Percentiles rank a stretch among this genome's conserved stretches.
These are phyloP conservation scores for Neurospora sp. DNA, from an alignment of 495 filamentous ascomycete species.

Conservation along the genomic window DNA sequence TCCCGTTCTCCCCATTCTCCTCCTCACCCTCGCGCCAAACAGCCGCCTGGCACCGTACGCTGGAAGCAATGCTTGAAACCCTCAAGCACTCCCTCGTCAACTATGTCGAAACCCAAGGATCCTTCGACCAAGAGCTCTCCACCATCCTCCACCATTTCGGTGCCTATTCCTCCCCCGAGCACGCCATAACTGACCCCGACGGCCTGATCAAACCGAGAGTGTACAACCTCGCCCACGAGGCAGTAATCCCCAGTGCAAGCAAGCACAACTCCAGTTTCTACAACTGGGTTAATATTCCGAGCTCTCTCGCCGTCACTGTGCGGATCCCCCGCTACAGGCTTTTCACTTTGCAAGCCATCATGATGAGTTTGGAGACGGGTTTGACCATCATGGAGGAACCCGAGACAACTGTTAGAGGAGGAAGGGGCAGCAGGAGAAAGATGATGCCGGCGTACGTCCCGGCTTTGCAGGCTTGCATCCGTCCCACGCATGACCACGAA, in stretches of 20 bases:
- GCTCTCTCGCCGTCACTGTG: background rate
- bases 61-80: background rate
- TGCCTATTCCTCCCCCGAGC: background rate
- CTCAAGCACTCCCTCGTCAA: background rate
- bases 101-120: background rate
- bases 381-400: background rate
- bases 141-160: background rate
- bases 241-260: background rate
- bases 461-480: background rate
- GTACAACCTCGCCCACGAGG: background rate
- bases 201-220: background rate
- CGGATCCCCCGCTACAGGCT: background rate
- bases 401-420: background rate
- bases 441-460: background rate
- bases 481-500: background rate
- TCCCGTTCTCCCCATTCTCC: background rate
- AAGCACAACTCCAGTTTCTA: background rate
- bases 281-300: background rate
- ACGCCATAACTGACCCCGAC: background rate
- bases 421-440: background rate
- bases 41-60: background rate
- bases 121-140: background rate
- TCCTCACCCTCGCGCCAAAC: background rate
- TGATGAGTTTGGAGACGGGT: background rate
- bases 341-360: background rate